phyloP scores from a whole-genome alignment of 345 rosid genomes.

The Erucastrum elatum region DNA sequence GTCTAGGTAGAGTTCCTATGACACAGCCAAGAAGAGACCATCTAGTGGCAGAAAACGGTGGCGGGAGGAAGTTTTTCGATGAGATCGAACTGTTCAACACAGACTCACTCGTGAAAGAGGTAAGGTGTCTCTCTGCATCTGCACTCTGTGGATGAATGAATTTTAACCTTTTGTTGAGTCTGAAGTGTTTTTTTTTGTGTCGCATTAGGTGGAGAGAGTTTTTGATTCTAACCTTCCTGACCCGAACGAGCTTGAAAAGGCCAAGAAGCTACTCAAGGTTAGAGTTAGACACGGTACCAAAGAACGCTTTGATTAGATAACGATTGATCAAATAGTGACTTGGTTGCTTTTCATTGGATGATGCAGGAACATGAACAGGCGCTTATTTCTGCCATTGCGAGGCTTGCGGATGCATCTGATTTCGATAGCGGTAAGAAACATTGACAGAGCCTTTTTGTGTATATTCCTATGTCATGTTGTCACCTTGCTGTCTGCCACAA shows the following conservation, averaged over 20 bases:
- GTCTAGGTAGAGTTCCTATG: conserved; percentile 58
- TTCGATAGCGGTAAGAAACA: conserved; percentile 77
- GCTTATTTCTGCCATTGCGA: conserved; percentile 76
- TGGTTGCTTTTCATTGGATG: conserved; percentile 4
- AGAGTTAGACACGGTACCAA: conserved; percentile 2
- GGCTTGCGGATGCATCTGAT: conserved; percentile 89
- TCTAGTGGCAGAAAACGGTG: conserved; percentile 47
- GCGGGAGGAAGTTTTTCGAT: conserved; percentile 50
- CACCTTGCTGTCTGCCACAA: too few relatives aligned
- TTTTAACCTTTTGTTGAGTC: not conserved
- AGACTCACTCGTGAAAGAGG: conserved; percentile 83
- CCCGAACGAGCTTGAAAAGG: conserved; percentile 82
- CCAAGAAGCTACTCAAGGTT: conserved; percentile 83
- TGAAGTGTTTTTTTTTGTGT: not conserved
- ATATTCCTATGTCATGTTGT: too few relatives aligned
- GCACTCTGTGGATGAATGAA: not conserved
- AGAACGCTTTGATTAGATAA: not conserved
- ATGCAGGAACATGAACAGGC: conserved; percentile 96
- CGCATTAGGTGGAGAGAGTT: conserved; percentile 70
- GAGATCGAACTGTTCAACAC: conserved; percentile 84
- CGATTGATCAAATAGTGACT: not conserved
- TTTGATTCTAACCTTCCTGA: conserved; percentile 68
- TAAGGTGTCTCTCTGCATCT: conserved; percentile 13
- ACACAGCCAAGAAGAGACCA: conserved; percentile 56
- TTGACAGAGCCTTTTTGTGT: too few relatives aligned